A percentile compares a stretch with the other conserved stretches of the same genome.
These are phyloP conservation scores for Cystobasidium tubakii DNA, from an alignment of 768 basidiomycete genomes.

Conservation along the genomic window DNA sequence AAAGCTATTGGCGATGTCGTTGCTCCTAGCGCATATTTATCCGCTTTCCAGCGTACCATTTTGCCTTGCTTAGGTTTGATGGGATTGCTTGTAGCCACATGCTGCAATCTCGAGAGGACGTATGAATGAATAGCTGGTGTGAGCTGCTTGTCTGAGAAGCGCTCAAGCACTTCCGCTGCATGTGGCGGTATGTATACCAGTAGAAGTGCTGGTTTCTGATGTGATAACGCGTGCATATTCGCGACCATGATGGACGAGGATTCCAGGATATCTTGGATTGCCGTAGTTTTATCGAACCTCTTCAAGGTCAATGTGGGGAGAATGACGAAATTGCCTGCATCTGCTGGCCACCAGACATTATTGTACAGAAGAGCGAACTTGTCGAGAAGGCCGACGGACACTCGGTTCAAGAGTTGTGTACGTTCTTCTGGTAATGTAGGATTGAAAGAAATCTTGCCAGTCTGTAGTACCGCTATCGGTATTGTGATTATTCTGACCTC, in stretches of 20 bases:
- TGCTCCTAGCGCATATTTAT: conserved; percentile 19
- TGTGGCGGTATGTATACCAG: conserved; percentile 25
- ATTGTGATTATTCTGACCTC: conserved; percentile 21
- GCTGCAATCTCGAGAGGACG: neutral
- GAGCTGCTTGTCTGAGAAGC: neutral
- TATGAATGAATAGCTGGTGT: neutral
- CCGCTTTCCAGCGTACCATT: conserved; percentile 34
- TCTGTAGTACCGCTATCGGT: conserved; percentile 32
- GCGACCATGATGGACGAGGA: conserved; percentile 24
- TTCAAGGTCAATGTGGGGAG: conserved; percentile 2
- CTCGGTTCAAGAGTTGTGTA: neutral
- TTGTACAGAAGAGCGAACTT: conserved; percentile 22
- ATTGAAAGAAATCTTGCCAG: neutral
- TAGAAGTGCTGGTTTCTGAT: conserved; percentile 1
- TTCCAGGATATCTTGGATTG: conserved; percentile 8
- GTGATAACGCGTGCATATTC: conserved; percentile 27
- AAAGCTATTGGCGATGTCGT: conserved; percentile 32
- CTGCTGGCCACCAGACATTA: conserved; percentile 24
- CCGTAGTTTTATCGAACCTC: neutral
- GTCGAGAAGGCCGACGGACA: conserved; percentile 30
- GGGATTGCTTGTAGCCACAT: neutral
- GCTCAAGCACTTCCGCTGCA: conserved; percentile 13
- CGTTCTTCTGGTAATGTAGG: conserved; percentile 12
- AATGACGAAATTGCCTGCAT: conserved; percentile 28
- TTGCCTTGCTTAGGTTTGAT: neutral